These are phyloP conservation scores for Coprinellus aureogranulatus DNA, from an alignment of 768 basidiomycete genomes.

Conservation along the genomic window DNA sequence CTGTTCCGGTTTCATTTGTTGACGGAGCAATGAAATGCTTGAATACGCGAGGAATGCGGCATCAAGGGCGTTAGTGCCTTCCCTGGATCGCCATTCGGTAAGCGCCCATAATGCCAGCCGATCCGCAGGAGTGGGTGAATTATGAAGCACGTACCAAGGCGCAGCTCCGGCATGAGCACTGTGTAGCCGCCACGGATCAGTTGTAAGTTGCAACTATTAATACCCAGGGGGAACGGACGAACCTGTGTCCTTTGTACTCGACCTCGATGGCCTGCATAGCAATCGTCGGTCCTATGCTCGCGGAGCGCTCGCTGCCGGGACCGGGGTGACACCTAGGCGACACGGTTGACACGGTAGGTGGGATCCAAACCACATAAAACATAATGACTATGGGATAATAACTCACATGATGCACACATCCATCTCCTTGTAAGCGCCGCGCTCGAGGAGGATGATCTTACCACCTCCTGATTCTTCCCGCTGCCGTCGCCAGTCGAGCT, in stretches of 20 bases:
- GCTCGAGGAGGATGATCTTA: conserved; percentile 70
- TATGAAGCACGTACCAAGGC: conserved; percentile 53
- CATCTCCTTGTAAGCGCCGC: conserved; percentile 79
- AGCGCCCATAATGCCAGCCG: not conserved
- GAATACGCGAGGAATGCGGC: conserved; percentile 86
- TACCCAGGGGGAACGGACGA: conserved; percentile 21
- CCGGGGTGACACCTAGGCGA: conserved; percentile 68
- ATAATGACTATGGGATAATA: not conserved
- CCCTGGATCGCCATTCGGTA: conserved; percentile 38
- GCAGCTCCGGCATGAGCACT: conserved; percentile 79
- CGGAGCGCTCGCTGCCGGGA: conserved; percentile 50
- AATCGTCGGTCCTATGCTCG: conserved; percentile 50
- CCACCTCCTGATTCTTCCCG: conserved; percentile 79
- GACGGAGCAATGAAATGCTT: conserved; percentile 73
- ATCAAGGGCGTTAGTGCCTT: conserved; percentile 83
- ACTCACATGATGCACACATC: conserved; percentile 74
- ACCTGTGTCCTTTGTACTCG: conserved; percentile 77
- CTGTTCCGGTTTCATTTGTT: conserved; percentile 81
- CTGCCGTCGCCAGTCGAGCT: too few species aligned
- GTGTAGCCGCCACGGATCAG: conserved; percentile 9
- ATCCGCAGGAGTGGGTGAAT: not conserved
- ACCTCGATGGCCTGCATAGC: conserved; percentile 66
- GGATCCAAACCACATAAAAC: not conserved
- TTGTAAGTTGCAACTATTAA: not conserved
- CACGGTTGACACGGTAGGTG: conserved; percentile 1